A percentile compares a stretch with the other conserved stretches of the same genome.
phyloP scores from a whole-genome alignment of 768 basidiomycete species.

The Boletus bicolor region DNA sequence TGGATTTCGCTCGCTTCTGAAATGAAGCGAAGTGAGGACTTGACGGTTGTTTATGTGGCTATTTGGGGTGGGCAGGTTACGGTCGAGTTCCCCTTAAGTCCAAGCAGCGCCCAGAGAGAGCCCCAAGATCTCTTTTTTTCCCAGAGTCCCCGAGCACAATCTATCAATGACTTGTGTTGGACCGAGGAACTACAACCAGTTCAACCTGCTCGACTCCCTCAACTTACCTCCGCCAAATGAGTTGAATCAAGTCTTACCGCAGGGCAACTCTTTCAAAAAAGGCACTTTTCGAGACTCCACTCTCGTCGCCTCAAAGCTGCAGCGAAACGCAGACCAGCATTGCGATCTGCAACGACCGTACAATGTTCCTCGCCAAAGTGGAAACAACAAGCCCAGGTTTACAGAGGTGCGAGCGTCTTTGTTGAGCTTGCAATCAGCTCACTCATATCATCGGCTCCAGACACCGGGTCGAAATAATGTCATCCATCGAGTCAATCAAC shows the following conservation, averaged over 20 bases:
- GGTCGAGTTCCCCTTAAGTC: background rate
- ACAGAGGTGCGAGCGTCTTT: constrained; percentile 1
- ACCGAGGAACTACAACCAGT: constrained; percentile 2
- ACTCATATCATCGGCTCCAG: background rate
- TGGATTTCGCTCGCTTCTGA: background rate
- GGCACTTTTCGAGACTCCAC: background rate
- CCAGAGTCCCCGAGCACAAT: background rate
- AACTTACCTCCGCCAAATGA: background rate
- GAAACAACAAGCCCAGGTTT: background rate
- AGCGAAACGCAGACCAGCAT: background rate
- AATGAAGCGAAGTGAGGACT: background rate
- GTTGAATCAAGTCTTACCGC: background rate
- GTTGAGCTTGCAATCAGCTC: background rate
- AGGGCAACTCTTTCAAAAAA: background rate
- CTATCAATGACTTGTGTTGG: constrained; percentile 1
- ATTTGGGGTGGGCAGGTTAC: constrained; percentile 7
- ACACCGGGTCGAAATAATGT: background rate
- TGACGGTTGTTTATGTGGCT: constrained; percentile 20
- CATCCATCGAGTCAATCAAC: background rate
- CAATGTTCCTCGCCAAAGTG: background rate
- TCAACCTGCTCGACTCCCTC: background rate
- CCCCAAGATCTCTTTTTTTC: background rate
- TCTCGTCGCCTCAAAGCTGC: background rate
- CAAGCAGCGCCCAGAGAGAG: background rate
- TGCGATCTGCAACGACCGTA: background rate